Conservation (phyloP, 2,329 filamentous ascomycete species). For the Alternaria gansuensis region DNA sequence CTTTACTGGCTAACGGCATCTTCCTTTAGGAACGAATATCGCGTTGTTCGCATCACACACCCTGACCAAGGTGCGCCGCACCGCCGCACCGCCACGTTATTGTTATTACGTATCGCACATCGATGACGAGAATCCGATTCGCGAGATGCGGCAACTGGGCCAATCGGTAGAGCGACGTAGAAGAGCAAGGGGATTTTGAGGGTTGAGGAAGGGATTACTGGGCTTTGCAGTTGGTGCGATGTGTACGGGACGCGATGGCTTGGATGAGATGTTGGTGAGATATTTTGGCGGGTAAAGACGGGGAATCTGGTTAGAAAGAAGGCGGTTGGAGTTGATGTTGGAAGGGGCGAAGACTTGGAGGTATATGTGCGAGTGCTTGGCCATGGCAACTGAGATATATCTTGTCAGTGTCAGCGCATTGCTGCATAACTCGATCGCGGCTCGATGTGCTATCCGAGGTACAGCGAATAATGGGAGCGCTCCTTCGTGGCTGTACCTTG, state of each 20-base stretch:
- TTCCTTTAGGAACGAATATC: not conserved
- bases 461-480: not conserved
- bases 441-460: not conserved
- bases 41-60: constrained; percentile 2
- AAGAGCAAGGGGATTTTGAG: not conserved
- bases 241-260: not conserved
- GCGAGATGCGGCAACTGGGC: not conserved
- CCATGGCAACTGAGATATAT: not conserved
- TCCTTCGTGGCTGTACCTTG: not conserved
- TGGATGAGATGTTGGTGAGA: not conserved
- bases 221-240: not conserved
- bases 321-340: not conserved
- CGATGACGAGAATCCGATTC: constrained; percentile 3
- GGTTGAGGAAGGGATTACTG: constrained; percentile 1
- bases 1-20: not conserved
- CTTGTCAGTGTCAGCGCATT: not conserved
- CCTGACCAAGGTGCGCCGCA: not conserved
- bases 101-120: not conserved
- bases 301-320: not conserved
- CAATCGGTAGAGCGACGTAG: not conserved
- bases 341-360: not conserved
- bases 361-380: not conserved
- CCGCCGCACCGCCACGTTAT: not conserved
- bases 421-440: not conserved
- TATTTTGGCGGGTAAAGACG: not conserved